Conservation (phyloP, 73 alveolate species). For the Tetrahymena elliotti region DNA sequence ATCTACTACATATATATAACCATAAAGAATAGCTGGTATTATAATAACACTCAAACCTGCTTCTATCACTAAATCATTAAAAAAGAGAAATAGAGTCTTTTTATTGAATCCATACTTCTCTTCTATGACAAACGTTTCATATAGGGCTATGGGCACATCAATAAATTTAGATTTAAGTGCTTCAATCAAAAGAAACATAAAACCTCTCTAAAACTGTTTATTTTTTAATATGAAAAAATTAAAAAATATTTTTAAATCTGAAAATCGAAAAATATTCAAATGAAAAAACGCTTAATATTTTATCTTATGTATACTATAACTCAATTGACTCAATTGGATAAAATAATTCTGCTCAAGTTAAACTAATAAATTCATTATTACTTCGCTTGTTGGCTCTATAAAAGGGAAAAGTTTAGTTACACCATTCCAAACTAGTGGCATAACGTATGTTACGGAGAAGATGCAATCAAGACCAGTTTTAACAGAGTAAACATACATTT, state of each 20-base stretch:
- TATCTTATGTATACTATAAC: background rate
- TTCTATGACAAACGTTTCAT: conserved; percentile 65
- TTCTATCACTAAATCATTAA: conserved; percentile 60
- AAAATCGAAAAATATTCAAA: too few species aligned
- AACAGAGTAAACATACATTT: conserved; percentile 33
- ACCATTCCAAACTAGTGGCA: conserved; percentile 39
- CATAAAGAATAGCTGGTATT: conserved; percentile 50
- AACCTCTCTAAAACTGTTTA: conserved; percentile 41
- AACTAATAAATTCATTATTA: background rate
- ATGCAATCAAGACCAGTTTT: conserved; percentile 30
- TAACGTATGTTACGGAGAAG: conserved; percentile 12
- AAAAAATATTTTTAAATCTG: background rate
- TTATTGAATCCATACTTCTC: conserved; percentile 71
- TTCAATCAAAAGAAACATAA: conserved; percentile 27
- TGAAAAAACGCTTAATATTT: too few species aligned
- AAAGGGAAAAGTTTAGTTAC: conserved; percentile 12
- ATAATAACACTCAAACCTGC: conserved; percentile 40
- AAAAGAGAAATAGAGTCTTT: conserved; percentile 48
- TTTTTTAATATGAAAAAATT: background rate
- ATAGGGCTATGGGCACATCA: conserved; percentile 36
- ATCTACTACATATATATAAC: conserved; percentile 65
- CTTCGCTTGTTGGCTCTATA: background rate
- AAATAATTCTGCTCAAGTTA: background rate
- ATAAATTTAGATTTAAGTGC: conserved; percentile 23
- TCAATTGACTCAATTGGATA: too few species aligned